These are phyloP conservation scores for Lentinula boryana DNA, from an alignment of 768 basidiomycete species.

Conservation along the genomic window DNA sequence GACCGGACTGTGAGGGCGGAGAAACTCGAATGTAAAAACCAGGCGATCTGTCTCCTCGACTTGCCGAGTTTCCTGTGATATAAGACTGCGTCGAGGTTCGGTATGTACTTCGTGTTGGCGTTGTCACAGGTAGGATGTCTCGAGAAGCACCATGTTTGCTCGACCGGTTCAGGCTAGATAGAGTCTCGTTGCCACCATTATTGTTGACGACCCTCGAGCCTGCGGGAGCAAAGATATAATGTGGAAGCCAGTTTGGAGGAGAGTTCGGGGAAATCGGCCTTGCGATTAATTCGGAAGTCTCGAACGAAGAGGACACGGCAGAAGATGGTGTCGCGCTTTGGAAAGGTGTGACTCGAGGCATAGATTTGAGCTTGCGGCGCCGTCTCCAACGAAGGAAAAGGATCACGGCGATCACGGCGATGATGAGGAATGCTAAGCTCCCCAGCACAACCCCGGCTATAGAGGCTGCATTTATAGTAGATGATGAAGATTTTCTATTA, in stretches of 20 bases:
- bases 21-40: background rate
- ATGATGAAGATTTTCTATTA: background rate
- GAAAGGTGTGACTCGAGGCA: background rate
- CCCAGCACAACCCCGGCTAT: slow-evolving; percentile 5
- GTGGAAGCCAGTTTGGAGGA: background rate
- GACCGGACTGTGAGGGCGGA: background rate
- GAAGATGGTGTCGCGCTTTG: background rate
- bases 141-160: background rate
- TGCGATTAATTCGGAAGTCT: background rate
- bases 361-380: background rate
- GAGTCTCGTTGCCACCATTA: background rate
- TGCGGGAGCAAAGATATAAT: background rate
- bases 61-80: background rate
- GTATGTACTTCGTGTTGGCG: background rate
- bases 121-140: background rate
- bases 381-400: background rate
- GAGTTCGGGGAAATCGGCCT: background rate
- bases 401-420: background rate
- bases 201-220: background rate
- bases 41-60: background rate
- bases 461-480: background rate
- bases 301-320: background rate
- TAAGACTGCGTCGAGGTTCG: background rate
- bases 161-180: background rate
- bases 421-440: slow-evolving; percentile 1